Base-by-base conservation (phyloP, 768 basidiomycete species). In the Leucogyrophana mollusca region DNA sequence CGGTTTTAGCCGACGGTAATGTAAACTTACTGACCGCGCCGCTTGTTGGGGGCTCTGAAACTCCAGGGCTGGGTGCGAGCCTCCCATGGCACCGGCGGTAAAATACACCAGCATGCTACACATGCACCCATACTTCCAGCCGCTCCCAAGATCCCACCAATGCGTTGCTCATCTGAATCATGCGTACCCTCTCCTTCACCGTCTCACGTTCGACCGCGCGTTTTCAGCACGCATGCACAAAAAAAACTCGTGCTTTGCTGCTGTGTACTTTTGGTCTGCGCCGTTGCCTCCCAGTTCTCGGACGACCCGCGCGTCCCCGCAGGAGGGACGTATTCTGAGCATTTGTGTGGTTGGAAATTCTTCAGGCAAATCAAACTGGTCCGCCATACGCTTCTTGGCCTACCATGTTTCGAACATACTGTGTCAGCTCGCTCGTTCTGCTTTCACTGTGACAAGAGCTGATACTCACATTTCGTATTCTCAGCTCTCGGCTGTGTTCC, bases 171-270 rank as follows among this genome's bases (percentile, higher is more conserved):
- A 76, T 24, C 44, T 74, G 47, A 87, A 91, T 55, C 47, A 73
- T n/a, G 69, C 76, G 43, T 56, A 78, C 0, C 89, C 90, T 1
- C 71, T 94, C 3, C 70, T 95, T 4, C 90, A 93, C 55, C 76
- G 82, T 3, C 82, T 81, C 0, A 78, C 78, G 4, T 90, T 94
- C 53, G 74, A 83, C 32, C 66, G 69, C 18, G 67, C 70, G 14
- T 53, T 85, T 17, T 54, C 52, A 1, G 72, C 77, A 4, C 75
- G 75, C 0, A 54, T 80, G 2, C 81, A 89, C 55, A 58, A 71
- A 13, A 61, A 54, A 1, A 72, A 87, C 45, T 44, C 70, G 1
- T 56, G 67, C 0, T 90, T 93, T 56, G 79, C 73, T 0, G 64
- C 76, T 1, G 75, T 78, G 0, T 74, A 89, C 20, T 92, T 4